Evolutionary conservation across 2,329 filamentous ascomycete species (phyloP).

Genomic region (Monosporascus sp.): DNA sequence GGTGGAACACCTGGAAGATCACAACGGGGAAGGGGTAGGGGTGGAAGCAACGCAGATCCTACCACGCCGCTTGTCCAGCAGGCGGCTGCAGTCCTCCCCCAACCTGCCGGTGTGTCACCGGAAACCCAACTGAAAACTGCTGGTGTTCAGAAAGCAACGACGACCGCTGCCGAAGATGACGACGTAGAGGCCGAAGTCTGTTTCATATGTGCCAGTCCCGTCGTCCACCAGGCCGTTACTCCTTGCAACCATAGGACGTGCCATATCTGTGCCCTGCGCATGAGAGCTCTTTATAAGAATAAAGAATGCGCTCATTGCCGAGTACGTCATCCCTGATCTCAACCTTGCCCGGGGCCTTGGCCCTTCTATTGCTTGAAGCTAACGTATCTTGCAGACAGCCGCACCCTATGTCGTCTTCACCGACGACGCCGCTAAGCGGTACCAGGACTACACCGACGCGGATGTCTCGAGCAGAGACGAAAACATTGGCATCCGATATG

Average conservation of each 20-base stretch:
- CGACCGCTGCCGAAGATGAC: slow-evolving; percentile 37
- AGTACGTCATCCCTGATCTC: slow-evolving; percentile 44
- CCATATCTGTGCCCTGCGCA: slow-evolving; percentile 86
- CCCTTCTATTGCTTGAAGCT: slow-evolving; percentile 1
- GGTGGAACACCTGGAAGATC: slow-evolving; percentile 33
- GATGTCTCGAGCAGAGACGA: slow-evolving; percentile 77
- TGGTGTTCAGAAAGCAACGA: background rate
- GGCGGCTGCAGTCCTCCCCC: slow-evolving; percentile 1
- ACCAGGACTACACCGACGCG: slow-evolving; percentile 68
- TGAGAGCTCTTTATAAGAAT: slow-evolving; percentile 92
- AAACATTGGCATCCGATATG: slow-evolving; percentile 87
- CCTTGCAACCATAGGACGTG: slow-evolving; percentile 96
- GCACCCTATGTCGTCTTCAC: slow-evolving; percentile 86
- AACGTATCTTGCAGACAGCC: slow-evolving; percentile 39
- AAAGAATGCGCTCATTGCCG: slow-evolving; percentile 96
- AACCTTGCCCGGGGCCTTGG: background rate
- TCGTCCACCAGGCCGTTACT: slow-evolving; percentile 81
- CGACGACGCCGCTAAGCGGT: slow-evolving; percentile 74
- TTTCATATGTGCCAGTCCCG: slow-evolving; percentile 93
- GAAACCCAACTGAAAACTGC: slow-evolving; percentile 6
- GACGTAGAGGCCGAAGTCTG: slow-evolving; percentile 74
- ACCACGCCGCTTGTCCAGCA: background rate
- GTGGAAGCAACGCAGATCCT: slow-evolving; percentile 21
- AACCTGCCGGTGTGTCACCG: slow-evolving; percentile 1
- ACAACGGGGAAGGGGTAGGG: slow-evolving; percentile 25